phyloP scores from a whole-genome alignment of 805 yeast genomes.

The Candida insectalens region DNA sequence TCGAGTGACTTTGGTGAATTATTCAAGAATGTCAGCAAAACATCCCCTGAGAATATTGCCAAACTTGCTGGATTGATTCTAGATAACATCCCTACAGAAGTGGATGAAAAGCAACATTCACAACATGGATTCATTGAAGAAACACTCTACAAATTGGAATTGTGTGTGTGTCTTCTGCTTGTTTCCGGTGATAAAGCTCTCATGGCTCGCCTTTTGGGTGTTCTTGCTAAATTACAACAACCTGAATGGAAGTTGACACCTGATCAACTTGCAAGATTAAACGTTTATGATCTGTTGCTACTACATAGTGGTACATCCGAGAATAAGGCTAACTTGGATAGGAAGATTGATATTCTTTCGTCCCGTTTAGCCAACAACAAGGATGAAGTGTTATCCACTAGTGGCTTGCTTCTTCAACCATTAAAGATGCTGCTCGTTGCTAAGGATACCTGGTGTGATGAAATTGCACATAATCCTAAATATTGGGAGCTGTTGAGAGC shows the following conservation, averaged over 20 bases:
- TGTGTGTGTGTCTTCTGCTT: slow-evolving; percentile 22
- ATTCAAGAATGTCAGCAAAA: slow-evolving; percentile 38
- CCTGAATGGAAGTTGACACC: slow-evolving; percentile 18
- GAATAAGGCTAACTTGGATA: slow-evolving; percentile 12
- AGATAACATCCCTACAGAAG: slow-evolving; percentile 24
- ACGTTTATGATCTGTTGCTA: slow-evolving; percentile 42
- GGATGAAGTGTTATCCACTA: slow-evolving; percentile 36
- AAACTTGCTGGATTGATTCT: slow-evolving; percentile 24
- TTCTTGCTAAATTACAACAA: slow-evolving; percentile 14
- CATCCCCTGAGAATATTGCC: slow-evolving; percentile 26
- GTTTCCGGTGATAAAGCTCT: slow-evolving; percentile 18
- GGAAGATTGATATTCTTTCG: slow-evolving; percentile 17
- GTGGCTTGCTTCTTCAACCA: slow-evolving; percentile 34
- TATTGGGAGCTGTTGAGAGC: slow-evolving; percentile 41
- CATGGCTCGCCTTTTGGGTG: slow-evolving; percentile 12
- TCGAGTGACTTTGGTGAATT: slow-evolving; percentile 54
- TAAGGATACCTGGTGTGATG: slow-evolving; percentile 31
- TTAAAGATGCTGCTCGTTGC: slow-evolving; percentile 38
- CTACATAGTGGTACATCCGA: slow-evolving; percentile 25
- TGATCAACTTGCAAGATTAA: slow-evolving; percentile 28
- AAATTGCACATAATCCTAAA: slow-evolving; percentile 26
- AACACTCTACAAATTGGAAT: slow-evolving; percentile 22
- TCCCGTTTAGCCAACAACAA: slow-evolving; percentile 19
- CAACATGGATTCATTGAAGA: slow-evolving; percentile 19
- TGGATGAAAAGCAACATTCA: slow-evolving; percentile 13